Conservation (phyloP, 1,284 basidiomycete species). For the Moesziomyces globuligerus region DNA sequence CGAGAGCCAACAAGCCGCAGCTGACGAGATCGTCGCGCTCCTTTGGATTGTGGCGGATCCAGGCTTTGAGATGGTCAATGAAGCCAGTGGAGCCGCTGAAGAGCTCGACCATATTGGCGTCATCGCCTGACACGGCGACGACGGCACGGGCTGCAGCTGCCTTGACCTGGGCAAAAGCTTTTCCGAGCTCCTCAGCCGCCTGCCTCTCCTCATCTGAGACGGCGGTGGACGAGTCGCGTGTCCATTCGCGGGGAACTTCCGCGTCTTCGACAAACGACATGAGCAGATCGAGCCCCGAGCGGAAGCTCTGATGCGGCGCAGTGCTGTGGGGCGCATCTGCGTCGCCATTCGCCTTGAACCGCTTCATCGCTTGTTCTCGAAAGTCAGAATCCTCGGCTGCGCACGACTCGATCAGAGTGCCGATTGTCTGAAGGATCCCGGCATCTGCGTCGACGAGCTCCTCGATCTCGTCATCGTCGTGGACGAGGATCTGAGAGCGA, state of each 20-base stretch:
- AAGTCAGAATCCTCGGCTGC: conserved; percentile 35
- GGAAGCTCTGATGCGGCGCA: conserved; percentile 7
- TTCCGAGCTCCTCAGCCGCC: conserved; percentile 71
- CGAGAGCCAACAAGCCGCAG: conserved; percentile 82
- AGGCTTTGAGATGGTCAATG: conserved; percentile 78
- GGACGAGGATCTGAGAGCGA: conserved; percentile 3
- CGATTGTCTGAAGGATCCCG: conserved; percentile 42
- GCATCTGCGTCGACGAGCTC: conserved; percentile 50
- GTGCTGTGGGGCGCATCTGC: not conserved
- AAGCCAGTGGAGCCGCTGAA: conserved; percentile 70
- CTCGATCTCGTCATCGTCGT: conserved; percentile 39
- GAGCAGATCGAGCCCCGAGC: conserved; percentile 32
- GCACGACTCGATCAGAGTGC: conserved; percentile 43
- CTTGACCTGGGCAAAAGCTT: conserved; percentile 82
- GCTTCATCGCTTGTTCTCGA: conserved; percentile 18
- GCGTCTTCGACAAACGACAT: conserved; percentile 54
- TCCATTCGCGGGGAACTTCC: conserved; percentile 39
- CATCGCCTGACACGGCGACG: conserved; percentile 84
- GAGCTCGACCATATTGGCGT: conserved; percentile 78
- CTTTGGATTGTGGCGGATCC: conserved; percentile 72
- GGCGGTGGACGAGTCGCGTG: conserved; percentile 4
- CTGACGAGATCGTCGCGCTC: conserved; percentile 80
- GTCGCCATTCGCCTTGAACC: not conserved
- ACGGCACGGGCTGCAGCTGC: conserved; percentile 82
- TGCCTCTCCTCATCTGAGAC: conserved; percentile 25